These are phyloP conservation scores for Diaporthe helianthi DNA, from an alignment of 2,329 filamentous ascomycete genomes.

Conservation along the genomic window DNA sequence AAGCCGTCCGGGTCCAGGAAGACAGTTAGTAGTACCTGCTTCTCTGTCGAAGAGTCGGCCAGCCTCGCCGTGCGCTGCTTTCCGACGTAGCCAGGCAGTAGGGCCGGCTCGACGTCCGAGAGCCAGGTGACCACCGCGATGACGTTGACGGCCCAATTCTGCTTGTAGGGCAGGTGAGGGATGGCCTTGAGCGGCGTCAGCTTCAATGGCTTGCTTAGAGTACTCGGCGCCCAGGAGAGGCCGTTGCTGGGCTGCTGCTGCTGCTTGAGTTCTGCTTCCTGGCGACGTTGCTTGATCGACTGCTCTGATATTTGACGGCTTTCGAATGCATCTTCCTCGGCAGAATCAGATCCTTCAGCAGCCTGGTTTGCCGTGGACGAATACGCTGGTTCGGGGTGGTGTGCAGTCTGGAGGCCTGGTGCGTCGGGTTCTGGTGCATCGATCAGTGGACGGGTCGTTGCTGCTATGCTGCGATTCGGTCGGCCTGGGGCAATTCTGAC, in stretches of 20 bases:
- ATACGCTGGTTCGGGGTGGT: too few relatives aligned
- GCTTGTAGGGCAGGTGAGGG: slow-evolving; percentile 60
- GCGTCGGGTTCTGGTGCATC: too few relatives aligned
- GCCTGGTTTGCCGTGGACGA: slow-evolving; percentile 5
- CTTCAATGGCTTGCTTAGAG: slow-evolving; percentile 54
- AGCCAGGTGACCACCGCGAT: slow-evolving; percentile 58
- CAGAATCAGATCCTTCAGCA: slow-evolving; percentile 36
- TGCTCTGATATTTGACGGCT: slow-evolving; percentile 32
- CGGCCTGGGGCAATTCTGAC: background rate
- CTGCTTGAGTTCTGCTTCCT: slow-evolving; percentile 8
- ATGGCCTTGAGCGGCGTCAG: slow-evolving; percentile 59
- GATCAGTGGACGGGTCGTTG: background rate
- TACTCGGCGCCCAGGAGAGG: slow-evolving; percentile 49
- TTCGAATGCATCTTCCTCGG: slow-evolving; percentile 41
- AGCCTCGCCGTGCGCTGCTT: slow-evolving; percentile 61
- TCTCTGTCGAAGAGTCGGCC: slow-evolving; percentile 57
- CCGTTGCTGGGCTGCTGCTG: slow-evolving; percentile 29
- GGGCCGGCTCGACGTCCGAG: slow-evolving; percentile 55
- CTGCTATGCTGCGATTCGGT: background rate
- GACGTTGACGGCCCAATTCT: slow-evolving; percentile 65
- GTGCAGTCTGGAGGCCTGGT: background rate
- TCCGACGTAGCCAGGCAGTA: slow-evolving; percentile 49
- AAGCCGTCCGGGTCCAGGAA: slow-evolving; percentile 61
- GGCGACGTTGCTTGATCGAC: slow-evolving; percentile 32
- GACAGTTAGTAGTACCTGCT: slow-evolving; percentile 60